Evolutionary conservation across 2,329 filamentous ascomycete species (phyloP).

Genomic region (Trichoderma sp.): DNA sequence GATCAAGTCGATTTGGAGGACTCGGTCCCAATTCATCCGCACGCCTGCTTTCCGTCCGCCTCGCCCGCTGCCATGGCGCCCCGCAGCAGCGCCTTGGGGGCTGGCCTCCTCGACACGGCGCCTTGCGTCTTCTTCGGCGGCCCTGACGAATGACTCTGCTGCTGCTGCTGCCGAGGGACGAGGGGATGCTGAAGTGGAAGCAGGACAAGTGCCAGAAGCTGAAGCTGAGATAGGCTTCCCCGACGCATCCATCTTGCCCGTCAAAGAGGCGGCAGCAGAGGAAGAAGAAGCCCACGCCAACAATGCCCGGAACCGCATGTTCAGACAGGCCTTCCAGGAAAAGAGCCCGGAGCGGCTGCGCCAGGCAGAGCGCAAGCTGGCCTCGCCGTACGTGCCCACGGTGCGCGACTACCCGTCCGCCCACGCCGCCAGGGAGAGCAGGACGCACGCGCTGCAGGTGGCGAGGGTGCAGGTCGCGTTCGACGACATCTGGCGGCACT

Average conservation of each 20-base stretch:
- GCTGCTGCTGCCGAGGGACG: neutral
- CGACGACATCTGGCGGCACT: slow-evolving; percentile 40
- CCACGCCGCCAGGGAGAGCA: slow-evolving; percentile 34
- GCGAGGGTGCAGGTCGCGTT: slow-evolving; percentile 44
- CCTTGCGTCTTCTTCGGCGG: slow-evolving; percentile 13
- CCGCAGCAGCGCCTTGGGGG: neutral
- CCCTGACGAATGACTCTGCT: slow-evolving; percentile 1
- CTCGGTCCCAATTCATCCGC: slow-evolving; percentile 41
- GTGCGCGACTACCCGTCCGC: slow-evolving; percentile 37
- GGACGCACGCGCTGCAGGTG: slow-evolving; percentile 32
- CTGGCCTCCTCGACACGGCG: neutral
- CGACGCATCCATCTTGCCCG: neutral
- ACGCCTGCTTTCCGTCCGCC: slow-evolving; percentile 33
- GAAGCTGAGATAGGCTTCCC: slow-evolving; percentile 26
- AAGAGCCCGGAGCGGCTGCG: slow-evolving; percentile 31
- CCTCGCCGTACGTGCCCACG: slow-evolving; percentile 37
- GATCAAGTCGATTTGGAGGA: slow-evolving; percentile 49
- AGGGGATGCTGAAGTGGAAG: slow-evolving; percentile 23
- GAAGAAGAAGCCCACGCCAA: slow-evolving; percentile 18
- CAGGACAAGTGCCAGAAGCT: neutral
- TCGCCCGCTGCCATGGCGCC: slow-evolving; percentile 30
- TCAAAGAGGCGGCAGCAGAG: neutral
- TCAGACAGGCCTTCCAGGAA: slow-evolving; percentile 38
- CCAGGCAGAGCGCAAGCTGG: slow-evolving; percentile 31
- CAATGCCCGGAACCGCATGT: slow-evolving; percentile 35